Evolutionary conservation across 257 asterid genomes (phyloP).

Genomic region (Ophiorrhiza pumila): DNA sequence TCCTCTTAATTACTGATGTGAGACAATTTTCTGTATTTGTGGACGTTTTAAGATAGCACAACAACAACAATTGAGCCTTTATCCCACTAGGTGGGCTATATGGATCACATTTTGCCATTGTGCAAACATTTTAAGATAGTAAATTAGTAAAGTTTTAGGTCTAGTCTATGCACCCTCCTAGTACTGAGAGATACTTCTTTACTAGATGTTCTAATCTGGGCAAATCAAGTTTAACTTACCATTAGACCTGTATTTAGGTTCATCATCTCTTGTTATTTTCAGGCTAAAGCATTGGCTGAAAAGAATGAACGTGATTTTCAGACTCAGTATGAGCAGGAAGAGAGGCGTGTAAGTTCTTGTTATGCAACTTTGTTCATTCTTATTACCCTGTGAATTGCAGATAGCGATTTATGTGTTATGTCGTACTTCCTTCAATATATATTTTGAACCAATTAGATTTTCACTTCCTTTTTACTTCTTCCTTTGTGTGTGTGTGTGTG

Average conservation of each 20-base stretch:
- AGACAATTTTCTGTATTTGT: background rate
- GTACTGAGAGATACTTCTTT: background rate
- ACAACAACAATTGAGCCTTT: too few relatives aligned
- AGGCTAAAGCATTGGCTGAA: slow-evolving; percentile 87
- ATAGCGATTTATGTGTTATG: background rate
- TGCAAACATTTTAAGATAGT: too few relatives aligned
- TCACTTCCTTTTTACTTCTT: background rate
- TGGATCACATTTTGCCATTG: too few relatives aligned
- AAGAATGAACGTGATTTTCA: slow-evolving; percentile 88
- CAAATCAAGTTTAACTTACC: too few relatives aligned
- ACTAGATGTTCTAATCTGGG: background rate
- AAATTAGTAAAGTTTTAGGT: background rate
- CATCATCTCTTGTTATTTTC: slow-evolving; percentile 20
- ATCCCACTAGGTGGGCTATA: too few relatives aligned
- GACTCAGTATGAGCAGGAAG: slow-evolving; percentile 75
- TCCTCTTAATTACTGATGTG: background rate
- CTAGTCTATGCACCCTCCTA: background rate
- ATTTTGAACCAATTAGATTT: background rate
- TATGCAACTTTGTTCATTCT: slow-evolving; percentile 4
- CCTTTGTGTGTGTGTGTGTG: background rate
- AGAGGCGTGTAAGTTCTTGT: slow-evolving; percentile 62
- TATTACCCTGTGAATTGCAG: background rate
- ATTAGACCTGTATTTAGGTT: background rate
- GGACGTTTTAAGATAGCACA: background rate
- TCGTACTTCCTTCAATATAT: background rate